Percentiles rank a stretch among this genome's conserved stretches.
Conservation (phyloP, 2,329 filamentous ascomycete genomes). For the Fusarium nurragi region DNA sequence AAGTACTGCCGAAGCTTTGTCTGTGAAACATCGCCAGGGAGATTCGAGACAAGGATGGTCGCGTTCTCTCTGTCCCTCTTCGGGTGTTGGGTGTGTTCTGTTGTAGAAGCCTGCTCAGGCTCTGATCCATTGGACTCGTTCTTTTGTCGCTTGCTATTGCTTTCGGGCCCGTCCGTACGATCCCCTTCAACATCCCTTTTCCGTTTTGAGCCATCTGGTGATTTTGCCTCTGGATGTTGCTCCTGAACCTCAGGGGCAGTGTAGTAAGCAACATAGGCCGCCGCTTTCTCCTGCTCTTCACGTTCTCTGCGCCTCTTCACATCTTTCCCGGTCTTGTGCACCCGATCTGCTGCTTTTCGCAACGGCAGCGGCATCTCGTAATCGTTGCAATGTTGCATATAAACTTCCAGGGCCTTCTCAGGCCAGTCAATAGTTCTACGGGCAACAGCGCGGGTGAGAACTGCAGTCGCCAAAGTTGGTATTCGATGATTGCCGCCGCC, state of each 20-base stretch:
- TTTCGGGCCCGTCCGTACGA: conserved; percentile 54
- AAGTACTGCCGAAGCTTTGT: conserved; percentile 88
- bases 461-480: conserved; percentile 78
- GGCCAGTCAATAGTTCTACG: conserved; percentile 76
- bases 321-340: conserved; percentile 72
- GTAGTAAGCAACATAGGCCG: conserved; percentile 58
- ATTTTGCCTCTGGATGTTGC: conserved; percentile 40
- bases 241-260: conserved; percentile 42
- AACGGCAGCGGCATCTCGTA: conserved; percentile 83
- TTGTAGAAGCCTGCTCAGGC: background rate
- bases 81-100: conserved; percentile 47
- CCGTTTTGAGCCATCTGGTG: conserved; percentile 67
- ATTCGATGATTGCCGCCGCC: conserved; percentile 62
- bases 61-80: conserved; percentile 93
- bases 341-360: conserved; percentile 76
- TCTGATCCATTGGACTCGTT: conserved; percentile 51
- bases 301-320: conserved; percentile 71
- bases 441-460: conserved; percentile 76
- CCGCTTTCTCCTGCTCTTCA: conserved; percentile 70
- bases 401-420: conserved; percentile 78
- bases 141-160: conserved; percentile 73
- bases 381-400: conserved; percentile 84
- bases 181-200: conserved; percentile 73
- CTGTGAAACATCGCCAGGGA: conserved; percentile 76
- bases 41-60: conserved; percentile 80